phyloP scores from a whole-genome alignment of 495 filamentous ascomycete genomes.

The Annulohypoxylon maeteangense region DNA sequence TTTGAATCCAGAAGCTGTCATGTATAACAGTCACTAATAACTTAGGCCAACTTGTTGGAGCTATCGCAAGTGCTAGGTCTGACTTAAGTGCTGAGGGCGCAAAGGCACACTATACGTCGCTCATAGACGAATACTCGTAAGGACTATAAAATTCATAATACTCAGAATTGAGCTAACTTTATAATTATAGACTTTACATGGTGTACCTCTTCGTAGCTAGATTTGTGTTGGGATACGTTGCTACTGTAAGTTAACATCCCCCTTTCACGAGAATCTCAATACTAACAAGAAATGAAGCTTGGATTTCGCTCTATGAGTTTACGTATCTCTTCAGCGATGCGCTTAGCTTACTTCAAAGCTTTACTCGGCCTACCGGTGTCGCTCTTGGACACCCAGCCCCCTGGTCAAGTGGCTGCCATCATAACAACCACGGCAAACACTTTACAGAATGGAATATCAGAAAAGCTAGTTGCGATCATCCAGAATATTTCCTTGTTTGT shows the following conservation, averaged over 20 bases:
- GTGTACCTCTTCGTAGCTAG: conserved; percentile 72
- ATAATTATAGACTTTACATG: conserved; percentile 60
- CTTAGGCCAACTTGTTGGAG: conserved; percentile 56
- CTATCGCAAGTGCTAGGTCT: conserved; percentile 37
- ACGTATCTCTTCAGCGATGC: conserved; percentile 64
- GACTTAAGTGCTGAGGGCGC: conserved; percentile 26
- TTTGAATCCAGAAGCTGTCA: background rate
- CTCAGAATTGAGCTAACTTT: background rate
- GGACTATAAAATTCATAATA: background rate
- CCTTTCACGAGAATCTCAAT: background rate
- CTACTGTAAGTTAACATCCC: conserved; percentile 56
- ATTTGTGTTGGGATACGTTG: conserved; percentile 65
- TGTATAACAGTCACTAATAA: conserved; percentile 18
- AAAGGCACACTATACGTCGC: conserved; percentile 29
- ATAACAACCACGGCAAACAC: conserved; percentile 73
- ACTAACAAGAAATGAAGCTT: conserved; percentile 50
- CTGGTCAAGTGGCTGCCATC: conserved; percentile 64
- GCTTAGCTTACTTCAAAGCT: conserved; percentile 62
- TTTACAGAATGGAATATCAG: conserved; percentile 74
- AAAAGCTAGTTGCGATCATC: conserved; percentile 65
- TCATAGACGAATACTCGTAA: conserved; percentile 47
- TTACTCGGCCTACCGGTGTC: conserved; percentile 65
- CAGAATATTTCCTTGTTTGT: conserved; percentile 64
- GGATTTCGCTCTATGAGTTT: conserved; percentile 65
- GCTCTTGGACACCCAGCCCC: conserved; percentile 64